phyloP scores from a whole-genome alignment of 768 basidiomycete genomes.

The Holtermanniella nyarrowii region DNA sequence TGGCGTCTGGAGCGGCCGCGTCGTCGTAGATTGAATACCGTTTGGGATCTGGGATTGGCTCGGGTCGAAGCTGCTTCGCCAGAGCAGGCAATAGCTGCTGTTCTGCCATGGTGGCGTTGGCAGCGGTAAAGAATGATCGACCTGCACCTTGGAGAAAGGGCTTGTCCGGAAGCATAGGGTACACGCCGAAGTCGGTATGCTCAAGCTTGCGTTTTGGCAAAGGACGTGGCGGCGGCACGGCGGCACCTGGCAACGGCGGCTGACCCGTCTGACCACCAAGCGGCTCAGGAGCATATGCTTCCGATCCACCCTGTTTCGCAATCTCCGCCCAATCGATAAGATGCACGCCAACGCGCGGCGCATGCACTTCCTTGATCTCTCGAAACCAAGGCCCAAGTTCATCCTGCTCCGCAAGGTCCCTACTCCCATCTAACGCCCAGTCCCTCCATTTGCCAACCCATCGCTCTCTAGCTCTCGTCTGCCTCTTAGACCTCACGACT shows the following conservation, averaged over 20 bases:
- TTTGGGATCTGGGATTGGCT: background rate
- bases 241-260: slow-evolving; percentile 21
- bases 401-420: slow-evolving; percentile 36
- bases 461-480: slow-evolving; percentile 30
- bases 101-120: background rate
- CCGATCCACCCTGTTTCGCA: slow-evolving; percentile 13
- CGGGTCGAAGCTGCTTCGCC: background rate
- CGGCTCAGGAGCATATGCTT: slow-evolving; percentile 21
- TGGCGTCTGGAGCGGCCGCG: background rate
- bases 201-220: slow-evolving; percentile 11
- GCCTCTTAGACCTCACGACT: slow-evolving; percentile 21
- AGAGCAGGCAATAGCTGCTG: background rate
- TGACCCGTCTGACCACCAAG: slow-evolving; percentile 17
- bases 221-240: slow-evolving; percentile 11
- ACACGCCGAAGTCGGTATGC: slow-evolving; percentile 12
- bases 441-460: slow-evolving; percentile 39
- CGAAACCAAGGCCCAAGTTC: slow-evolving; percentile 19
- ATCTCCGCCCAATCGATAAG: slow-evolving; percentile 29
- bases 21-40: background rate
- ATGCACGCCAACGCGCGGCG: background rate
- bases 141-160: background rate
- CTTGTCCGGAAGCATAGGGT: slow-evolving; percentile 1
- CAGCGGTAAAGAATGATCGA: background rate
- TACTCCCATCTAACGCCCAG: slow-evolving; percentile 28
- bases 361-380: background rate